Base-by-base conservation (phyloP, 306 rosid genomes). In the Dalbergia cochinchinensis region DNA sequence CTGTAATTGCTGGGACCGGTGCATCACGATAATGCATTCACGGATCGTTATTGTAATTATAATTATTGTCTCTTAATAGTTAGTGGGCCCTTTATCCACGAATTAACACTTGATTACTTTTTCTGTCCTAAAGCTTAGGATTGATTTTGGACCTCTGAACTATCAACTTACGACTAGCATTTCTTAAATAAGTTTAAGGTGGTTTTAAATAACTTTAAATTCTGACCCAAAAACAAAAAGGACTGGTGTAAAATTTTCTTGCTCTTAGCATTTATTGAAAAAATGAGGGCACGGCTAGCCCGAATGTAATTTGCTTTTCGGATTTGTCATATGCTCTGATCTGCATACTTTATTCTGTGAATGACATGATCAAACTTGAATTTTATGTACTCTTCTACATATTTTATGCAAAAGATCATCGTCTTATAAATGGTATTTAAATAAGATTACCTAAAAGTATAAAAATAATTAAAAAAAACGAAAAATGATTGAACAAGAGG, bases 1-100 rank as follows among this genome's bases (percentile, higher is more conserved):
- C 42, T 69, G 81, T 65, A 69, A 55, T 64, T 70, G 26, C 72
- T 72, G 66, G 86, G 41, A 45, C 22, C 11, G 7, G 37, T 53
- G 75, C 71, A 79, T 59, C 45, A 37, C 60, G 19, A 53, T 53
- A n/a, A 16, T 19, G 53, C 58, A 75, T 39, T 76, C 82, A 82
- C 74, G 64, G 69, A 76, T 61, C 67, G 60, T 54, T 10, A 22
- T 55, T 14, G 15, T 53, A 53, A 22, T 64, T 14, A 15, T 53
- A 53, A 20, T 68, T 73, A 74, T 54, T 78, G 78, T 74, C 68
- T 65, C 71, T 35, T 37, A 57, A 19, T 63, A 51, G 7, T 19
- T 48, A 10, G 79, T 37, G 65, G 73, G 61, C n/a, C 73, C 73
- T 83, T 60, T 37, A 50, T 74, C 35, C 76, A 48, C 9, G 12